Conservation (phyloP, 73 alveolate species). For the Paramecium sonneborni region DNA sequence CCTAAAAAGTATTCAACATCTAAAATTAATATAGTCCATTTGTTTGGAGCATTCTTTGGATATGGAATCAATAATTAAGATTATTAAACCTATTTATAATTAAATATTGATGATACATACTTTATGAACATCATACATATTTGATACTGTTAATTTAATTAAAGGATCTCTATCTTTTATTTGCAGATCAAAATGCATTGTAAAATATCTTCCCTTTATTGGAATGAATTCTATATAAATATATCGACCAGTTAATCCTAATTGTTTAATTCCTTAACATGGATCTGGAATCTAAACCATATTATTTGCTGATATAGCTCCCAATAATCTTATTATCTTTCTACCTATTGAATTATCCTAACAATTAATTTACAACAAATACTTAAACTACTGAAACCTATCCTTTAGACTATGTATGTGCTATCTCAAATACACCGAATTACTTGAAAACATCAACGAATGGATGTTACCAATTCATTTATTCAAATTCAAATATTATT, state of each 20-base stretch:
- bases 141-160: constrained; percentile 46
- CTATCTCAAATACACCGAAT: constrained; percentile 62
- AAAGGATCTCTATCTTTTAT: constrained; percentile 62
- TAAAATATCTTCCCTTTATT: constrained; percentile 53
- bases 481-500: background rate
- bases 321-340: constrained; percentile 58
- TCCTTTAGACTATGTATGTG: constrained; percentile 53
- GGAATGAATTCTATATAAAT: constrained; percentile 61
- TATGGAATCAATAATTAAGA: constrained; percentile 34
- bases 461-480: constrained; percentile 68
- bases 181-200: constrained; percentile 57
- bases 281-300: constrained; percentile 60
- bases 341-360: constrained; percentile 61
- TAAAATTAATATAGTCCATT: constrained; percentile 57
- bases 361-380: background rate
- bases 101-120: background rate
- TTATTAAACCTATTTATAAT: background rate
- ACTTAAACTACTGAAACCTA: constrained; percentile 33
- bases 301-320: constrained; percentile 60
- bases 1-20: constrained; percentile 57
- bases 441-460: constrained; percentile 65
- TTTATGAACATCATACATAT: constrained; percentile 54
- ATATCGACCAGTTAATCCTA: constrained; percentile 59
- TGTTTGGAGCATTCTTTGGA: constrained; percentile 58
- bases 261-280: constrained; percentile 54